Evolutionary conservation across 2,329 filamentous ascomycete genomes (phyloP), one percentile per base, ranked within the genome.

Genomic region (Colletotrichum karsti): DNA sequence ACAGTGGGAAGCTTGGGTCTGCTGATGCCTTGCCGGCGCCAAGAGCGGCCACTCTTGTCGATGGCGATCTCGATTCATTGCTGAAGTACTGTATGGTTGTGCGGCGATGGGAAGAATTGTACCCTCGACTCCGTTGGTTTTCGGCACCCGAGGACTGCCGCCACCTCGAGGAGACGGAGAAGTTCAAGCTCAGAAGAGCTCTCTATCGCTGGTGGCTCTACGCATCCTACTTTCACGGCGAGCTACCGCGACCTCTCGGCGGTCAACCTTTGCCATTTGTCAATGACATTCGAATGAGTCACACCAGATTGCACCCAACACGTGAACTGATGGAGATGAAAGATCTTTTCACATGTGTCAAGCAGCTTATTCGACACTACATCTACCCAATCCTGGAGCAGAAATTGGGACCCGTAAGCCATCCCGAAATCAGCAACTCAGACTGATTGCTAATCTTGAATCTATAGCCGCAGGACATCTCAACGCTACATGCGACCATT

Each of bases 191-290:
- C 56, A 82, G 87, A 5, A 80, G 81, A 68, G 86, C 84, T 1
- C 74, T 88, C 30, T 87, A 86, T 56, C 76, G 80, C 33, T 89
- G 86, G 86, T 87, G 86, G 85, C 78, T 86, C 4, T 88, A 85
- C 69, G 80, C 84, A 7, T 80, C 81, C 35, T 83, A 85, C 67
- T 88, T 88, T 66, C 85, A 88, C 51, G 81, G 82, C 10, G 80
- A 81, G 33, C 75, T 77, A 37, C 79, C 77, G 9, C 75, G 77
- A 26, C 80, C 80, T 4, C 77, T 78, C 8, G 62, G 76, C 42
- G 79, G 79, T 2, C 75, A 79, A 48, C 80, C 80, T 0, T 79
- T 81, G 66, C 78, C 80, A 10, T 77, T 74, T 26, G 79, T 79
- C 8, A 78, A 83, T 48, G 79, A 83, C 55, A 71, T 82, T 12